Conservation (phyloP, 2,329 filamentous ascomycete genomes). For the Ceratocystis lukuohia region DNA sequence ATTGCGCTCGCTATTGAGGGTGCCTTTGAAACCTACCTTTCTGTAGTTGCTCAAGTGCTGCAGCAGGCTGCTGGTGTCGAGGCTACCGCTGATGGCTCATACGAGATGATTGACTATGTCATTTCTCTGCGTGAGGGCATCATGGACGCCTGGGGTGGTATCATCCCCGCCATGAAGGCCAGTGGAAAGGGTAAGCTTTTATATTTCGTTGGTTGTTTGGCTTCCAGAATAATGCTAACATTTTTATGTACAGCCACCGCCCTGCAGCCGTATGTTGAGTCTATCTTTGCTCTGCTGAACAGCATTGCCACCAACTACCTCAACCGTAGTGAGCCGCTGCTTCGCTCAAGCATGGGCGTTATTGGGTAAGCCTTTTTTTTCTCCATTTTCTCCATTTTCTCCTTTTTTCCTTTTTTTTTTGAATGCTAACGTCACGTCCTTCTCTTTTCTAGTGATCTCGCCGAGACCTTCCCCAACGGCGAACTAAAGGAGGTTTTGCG, state of each 20-base stretch:
- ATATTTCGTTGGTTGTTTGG: conserved; percentile 23
- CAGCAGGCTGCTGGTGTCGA: conserved; percentile 83
- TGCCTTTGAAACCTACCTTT: conserved; percentile 83
- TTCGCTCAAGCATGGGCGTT: conserved; percentile 92
- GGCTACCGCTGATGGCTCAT: conserved; percentile 63
- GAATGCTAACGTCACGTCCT: conserved; percentile 30
- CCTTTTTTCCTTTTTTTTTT: background rate
- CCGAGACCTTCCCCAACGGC: conserved; percentile 83
- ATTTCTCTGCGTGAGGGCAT: conserved; percentile 91
- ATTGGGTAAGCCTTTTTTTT: conserved; percentile 56
- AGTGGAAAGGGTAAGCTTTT: conserved; percentile 55
- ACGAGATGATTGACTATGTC: conserved; percentile 95
- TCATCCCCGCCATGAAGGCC: conserved; percentile 84
- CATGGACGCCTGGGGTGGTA: conserved; percentile 97
- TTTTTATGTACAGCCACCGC: conserved; percentile 40
- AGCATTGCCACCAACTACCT: conserved; percentile 59
- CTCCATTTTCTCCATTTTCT: background rate
- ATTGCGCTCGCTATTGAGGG: conserved; percentile 89
- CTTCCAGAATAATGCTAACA: conserved; percentile 23
- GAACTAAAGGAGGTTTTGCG: conserved; percentile 77
- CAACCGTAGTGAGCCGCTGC: conserved; percentile 80
- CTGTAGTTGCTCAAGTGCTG: conserved; percentile 83
- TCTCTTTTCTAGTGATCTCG: conserved; percentile 56
- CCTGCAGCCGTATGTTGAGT: conserved; percentile 64
- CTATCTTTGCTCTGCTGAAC: conserved; percentile 78